Conservation (phyloP, 768 basidiomycete species). For the Hericium coralloides region DNA sequence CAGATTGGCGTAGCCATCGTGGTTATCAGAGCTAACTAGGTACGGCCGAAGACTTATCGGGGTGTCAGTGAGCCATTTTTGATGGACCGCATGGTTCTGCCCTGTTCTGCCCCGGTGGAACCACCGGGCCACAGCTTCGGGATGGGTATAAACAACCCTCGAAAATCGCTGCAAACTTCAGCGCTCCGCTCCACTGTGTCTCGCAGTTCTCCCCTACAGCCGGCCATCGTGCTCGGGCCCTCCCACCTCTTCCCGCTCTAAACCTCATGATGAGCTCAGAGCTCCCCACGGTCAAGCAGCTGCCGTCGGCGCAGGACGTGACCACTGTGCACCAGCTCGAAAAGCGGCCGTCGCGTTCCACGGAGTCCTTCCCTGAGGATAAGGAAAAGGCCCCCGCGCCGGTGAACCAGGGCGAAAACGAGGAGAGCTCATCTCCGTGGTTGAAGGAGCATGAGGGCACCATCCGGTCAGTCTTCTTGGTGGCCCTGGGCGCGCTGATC, state of each 20-base stretch:
- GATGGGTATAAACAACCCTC: not conserved
- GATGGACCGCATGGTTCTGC: not conserved
- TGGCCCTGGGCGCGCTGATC: slow-evolving; percentile 48
- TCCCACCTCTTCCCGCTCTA: not conserved
- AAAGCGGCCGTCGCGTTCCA: slow-evolving; percentile 18
- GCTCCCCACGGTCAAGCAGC: not conserved
- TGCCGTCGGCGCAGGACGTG: not conserved
- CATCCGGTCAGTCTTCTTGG: slow-evolving; percentile 31
- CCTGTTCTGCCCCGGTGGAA: not conserved
- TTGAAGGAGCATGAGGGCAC: slow-evolving; percentile 9
- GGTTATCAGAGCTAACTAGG: too few species aligned
- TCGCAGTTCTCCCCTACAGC: not conserved
- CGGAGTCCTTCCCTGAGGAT: slow-evolving; percentile 17
- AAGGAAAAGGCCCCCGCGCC: slow-evolving; percentile 11
- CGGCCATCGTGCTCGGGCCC: not conserved
- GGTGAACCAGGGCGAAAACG: slow-evolving; percentile 7
- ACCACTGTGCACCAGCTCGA: slow-evolving; percentile 5
- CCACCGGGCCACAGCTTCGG: not conserved
- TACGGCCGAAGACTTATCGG: not conserved
- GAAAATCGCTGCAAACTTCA: not conserved
- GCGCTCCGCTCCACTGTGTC: not conserved
- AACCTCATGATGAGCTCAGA: slow-evolving; percentile 1
- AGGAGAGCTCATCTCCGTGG: slow-evolving; percentile 9
- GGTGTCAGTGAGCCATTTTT: not conserved
- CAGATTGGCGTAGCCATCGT: too few species aligned